Evolutionary conservation across 495 filamentous ascomycete genomes (phyloP).

Genomic region (Xylaria telfairii): DNA sequence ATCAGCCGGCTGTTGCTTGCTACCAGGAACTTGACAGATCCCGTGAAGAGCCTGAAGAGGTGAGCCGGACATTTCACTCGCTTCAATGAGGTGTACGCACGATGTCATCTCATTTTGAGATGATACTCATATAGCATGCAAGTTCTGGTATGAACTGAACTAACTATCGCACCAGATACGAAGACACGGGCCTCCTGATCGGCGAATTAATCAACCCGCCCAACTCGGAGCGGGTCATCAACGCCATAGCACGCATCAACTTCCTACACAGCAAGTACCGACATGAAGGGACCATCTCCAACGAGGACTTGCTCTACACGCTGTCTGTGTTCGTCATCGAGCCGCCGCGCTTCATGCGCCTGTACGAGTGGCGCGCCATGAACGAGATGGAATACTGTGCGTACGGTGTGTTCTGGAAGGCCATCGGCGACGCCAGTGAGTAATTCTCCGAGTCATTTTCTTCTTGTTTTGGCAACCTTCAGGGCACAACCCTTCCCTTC

Average conservation of each 20-base stretch:
- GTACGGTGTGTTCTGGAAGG: constrained; percentile 70
- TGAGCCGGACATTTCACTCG: constrained; percentile 21
- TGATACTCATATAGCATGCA: background rate
- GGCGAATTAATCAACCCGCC: constrained; percentile 58
- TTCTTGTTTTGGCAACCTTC: too few species aligned
- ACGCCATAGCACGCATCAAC: constrained; percentile 68
- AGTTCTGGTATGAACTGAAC: background rate
- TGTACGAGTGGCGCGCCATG: constrained; percentile 68
- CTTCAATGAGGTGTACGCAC: background rate
- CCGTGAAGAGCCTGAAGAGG: constrained; percentile 61
- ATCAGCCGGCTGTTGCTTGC: constrained; percentile 63
- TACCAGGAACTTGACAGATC: constrained; percentile 63
- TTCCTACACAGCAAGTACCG: constrained; percentile 68
- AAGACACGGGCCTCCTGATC: constrained; percentile 66
- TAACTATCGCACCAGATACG: constrained; percentile 51
- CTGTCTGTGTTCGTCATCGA: constrained; percentile 66
- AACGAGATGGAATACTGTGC: constrained; percentile 70
- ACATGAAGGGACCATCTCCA: constrained; percentile 63
- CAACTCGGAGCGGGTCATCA: constrained; percentile 52
- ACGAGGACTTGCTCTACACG: constrained; percentile 73
- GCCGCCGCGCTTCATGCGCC: constrained; percentile 61
- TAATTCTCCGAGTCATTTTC: too few species aligned
- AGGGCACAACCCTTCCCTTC: too few species aligned
- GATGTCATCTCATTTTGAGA: background rate
- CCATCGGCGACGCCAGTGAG: constrained; percentile 67